Percentiles rank a stretch among this genome's conserved stretches.
phyloP scores from a whole-genome alignment of 257 asterid species.

The Solanum medicagineum region DNA sequence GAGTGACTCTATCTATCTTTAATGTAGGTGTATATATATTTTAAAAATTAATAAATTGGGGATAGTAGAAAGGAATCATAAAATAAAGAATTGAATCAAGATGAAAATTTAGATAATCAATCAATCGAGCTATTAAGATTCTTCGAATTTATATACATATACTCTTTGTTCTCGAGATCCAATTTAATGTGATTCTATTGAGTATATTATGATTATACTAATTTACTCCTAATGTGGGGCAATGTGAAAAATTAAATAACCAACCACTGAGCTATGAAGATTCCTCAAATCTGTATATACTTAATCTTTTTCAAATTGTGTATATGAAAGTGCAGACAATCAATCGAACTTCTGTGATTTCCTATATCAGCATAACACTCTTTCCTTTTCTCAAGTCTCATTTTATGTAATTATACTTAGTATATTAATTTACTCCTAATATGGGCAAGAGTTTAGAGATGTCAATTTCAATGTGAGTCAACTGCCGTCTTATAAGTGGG shows the following conservation, averaged over 20 bases:
- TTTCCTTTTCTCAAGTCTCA: too few relatives aligned
- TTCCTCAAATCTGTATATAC: neutral
- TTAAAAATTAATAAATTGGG: too few relatives aligned
- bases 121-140: neutral
- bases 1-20: neutral
- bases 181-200: neutral
- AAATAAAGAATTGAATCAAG: neutral
- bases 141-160: neutral
- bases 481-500: neutral
- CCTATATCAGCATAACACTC: too few relatives aligned
- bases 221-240: too few relatives aligned
- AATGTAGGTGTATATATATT: too few relatives aligned
- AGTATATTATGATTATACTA: neutral
- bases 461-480: neutral
- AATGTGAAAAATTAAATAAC: neutral
- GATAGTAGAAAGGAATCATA: neutral
- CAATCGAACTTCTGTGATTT: too few relatives aligned
- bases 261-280: neutral
- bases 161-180: accelerated
- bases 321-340: too few relatives aligned
- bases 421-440: neutral
- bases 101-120: too few relatives aligned
- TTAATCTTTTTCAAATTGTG: neutral
- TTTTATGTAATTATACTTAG: too few relatives aligned
- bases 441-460: neutral